Conservation (phyloP, 176 grass and related monocot genomes). For the Elymus sibiricus region DNA sequence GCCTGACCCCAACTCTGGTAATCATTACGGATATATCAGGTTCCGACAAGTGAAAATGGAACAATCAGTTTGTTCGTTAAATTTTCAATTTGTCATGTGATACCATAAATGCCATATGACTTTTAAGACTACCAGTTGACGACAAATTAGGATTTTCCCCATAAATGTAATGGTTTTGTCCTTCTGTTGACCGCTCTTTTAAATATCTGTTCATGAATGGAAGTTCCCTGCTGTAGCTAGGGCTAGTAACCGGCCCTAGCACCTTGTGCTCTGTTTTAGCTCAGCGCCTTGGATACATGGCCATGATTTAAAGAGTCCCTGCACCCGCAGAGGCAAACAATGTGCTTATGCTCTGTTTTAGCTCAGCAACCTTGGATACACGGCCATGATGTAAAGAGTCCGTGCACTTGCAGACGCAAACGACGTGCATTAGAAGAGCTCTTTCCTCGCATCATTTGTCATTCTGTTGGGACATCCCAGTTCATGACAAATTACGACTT, state of each 20-base stretch:
- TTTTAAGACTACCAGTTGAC: background rate
- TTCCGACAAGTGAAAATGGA: too few relatives aligned
- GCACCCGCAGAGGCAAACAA: background rate
- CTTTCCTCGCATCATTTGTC: background rate
- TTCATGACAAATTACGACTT: too few relatives aligned
- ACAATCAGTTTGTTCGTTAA: background rate
- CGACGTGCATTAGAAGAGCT: background rate
- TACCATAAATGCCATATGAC: background rate
- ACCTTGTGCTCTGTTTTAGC: background rate
- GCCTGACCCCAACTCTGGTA: too few relatives aligned
- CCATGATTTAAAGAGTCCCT: constrained; percentile 1
- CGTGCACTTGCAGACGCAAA: background rate
- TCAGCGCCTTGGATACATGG: background rate
- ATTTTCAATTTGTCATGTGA: background rate
- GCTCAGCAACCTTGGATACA: background rate
- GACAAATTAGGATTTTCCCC: background rate
- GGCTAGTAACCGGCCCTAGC: background rate
- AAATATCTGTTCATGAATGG: background rate
- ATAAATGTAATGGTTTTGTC: background rate
- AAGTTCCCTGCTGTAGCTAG: background rate
- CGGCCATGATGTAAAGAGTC: background rate
- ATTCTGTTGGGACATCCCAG: too few relatives aligned
- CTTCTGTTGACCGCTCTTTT: background rate
- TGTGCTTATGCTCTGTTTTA: constrained; percentile 8
- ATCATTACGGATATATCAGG: too few relatives aligned